A percentile compares a stretch with the other conserved stretches of the same genome.
Conservation (phyloP, 306 rosid species). For the Prunus salicina region DNA sequence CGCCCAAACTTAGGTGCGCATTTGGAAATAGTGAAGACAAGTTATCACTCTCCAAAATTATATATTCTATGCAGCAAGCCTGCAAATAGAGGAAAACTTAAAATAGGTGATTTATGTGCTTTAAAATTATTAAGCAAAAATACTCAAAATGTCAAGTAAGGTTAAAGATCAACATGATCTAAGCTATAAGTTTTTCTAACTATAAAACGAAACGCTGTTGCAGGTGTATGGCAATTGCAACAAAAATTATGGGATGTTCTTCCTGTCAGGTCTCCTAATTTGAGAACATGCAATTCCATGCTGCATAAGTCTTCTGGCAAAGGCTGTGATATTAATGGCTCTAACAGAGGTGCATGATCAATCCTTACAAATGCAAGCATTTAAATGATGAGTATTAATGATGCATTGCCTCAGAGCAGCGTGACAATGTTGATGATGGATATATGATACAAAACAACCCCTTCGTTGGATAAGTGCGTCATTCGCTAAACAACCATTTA, state of each 20-base stretch:
- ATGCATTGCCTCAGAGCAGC: neutral
- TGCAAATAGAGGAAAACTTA: constrained; percentile 35
- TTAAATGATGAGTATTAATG: neutral
- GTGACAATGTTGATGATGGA: neutral
- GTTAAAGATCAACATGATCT: neutral
- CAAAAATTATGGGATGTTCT: neutral
- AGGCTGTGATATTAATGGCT: no score
- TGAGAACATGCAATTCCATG: neutral
- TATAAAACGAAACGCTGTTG: neutral
- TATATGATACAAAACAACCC: neutral
- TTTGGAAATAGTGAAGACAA: constrained; percentile 88
- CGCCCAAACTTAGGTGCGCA: constrained; percentile 64
- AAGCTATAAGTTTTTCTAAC: neutral
- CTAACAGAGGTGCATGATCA: no score
- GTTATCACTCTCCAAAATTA: constrained; percentile 94
- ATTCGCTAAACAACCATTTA: neutral
- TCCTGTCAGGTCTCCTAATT: neutral
- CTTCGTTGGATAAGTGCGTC: neutral
- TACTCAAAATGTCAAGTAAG: neutral
- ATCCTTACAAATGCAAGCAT: neutral
- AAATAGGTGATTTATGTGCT: constrained; percentile 20
- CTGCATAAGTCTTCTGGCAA: no score
- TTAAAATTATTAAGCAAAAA: neutral
- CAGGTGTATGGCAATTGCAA: neutral
- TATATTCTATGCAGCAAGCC: constrained; percentile 93